Conservation (phyloP, 257 asterid species). For the Rehmannia glutinosa region DNA sequence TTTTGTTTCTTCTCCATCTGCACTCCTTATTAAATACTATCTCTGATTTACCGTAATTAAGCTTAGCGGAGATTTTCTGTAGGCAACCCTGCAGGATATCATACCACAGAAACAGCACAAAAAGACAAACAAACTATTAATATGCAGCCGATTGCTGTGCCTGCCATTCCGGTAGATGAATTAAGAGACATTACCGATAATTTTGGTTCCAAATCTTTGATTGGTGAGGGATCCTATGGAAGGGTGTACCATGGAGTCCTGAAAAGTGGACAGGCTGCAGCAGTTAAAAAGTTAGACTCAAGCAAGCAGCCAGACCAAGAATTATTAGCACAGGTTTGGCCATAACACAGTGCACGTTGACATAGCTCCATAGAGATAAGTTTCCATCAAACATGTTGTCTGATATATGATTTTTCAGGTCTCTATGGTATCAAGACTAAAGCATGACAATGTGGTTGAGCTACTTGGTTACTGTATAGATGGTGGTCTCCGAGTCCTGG, state of each 20-base stretch:
- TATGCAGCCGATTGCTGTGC: conserved; percentile 65
- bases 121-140: conserved; percentile 41
- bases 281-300: conserved; percentile 79
- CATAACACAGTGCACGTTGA: neutral
- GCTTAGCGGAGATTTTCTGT: conserved; percentile 15
- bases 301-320: conserved; percentile 82
- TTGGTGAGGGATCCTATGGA: conserved; percentile 88
- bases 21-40: neutral
- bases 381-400: neutral
- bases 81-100: conserved; percentile 51
- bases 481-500: conserved; percentile 60
- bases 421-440: conserved; percentile 76
- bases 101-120: conserved; percentile 47
- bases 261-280: conserved; percentile 60
- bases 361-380: neutral
- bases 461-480: conserved; percentile 72
- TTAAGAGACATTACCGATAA: conserved; percentile 62
- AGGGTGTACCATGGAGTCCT: conserved; percentile 66
- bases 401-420: conserved; percentile 37
- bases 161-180: conserved; percentile 63
- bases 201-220: conserved; percentile 58
- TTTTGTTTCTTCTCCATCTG: neutral
- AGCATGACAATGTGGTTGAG: conserved; percentile 60
- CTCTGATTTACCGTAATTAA: neutral
- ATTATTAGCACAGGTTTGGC: conserved; percentile 60